These are phyloP conservation scores for Blastobotrys mokoenaii DNA, from an alignment of 805 yeast genomes.

Conservation along the genomic window DNA sequence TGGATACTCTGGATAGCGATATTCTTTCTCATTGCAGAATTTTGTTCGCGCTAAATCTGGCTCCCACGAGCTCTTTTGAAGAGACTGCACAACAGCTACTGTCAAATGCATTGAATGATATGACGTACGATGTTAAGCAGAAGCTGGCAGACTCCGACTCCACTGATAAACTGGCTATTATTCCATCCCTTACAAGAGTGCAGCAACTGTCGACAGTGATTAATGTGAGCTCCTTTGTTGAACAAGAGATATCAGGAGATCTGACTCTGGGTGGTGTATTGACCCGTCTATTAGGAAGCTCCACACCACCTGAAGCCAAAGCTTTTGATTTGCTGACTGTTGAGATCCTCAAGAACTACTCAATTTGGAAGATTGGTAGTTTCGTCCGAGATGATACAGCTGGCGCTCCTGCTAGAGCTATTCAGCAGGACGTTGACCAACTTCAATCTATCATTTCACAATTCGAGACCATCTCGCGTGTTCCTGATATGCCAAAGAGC, in stretches of 20 bases:
- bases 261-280: not conserved
- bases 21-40: conserved; percentile 9
- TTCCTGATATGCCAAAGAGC: not conserved
- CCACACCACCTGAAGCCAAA: not conserved
- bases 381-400: conserved; percentile 4
- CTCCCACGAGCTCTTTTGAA: not conserved
- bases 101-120: conserved; percentile 6
- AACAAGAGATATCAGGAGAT: not conserved
- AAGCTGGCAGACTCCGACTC: not conserved
- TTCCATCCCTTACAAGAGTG: conserved; percentile 1
- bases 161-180: conserved; percentile 3
- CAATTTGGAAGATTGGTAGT: conserved; percentile 11
- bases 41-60: conserved; percentile 5
- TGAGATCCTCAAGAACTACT: conserved; percentile 5
- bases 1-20: conserved; percentile 4
- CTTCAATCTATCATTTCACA: not conserved
- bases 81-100: conserved; percentile 3
- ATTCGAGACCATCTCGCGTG: not conserved
- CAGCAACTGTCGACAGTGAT: conserved; percentile 3
- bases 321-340: not conserved
- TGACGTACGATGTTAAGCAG: conserved; percentile 1
- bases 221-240: conserved; percentile 3
- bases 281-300: not conserved
- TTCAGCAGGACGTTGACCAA: not conserved
- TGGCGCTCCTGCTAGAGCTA: not conserved